A percentile compares a stretch with the other conserved stretches of the same genome.
Evolutionary conservation across 1,284 basidiomycete species (phyloP).

Genomic region (Apiotrichum gamsii): DNA sequence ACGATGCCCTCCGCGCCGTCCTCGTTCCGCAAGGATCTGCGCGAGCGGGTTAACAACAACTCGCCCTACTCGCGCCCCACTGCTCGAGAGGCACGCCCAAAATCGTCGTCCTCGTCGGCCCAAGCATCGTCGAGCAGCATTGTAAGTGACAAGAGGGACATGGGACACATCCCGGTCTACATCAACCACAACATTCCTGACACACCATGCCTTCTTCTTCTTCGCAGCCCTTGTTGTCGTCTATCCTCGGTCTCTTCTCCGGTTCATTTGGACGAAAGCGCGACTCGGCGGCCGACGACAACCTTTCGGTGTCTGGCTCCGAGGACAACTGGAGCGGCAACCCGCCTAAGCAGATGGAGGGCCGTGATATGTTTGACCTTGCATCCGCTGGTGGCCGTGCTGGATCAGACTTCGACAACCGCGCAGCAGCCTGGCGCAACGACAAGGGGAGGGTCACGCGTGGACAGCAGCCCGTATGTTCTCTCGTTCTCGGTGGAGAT

Average conservation of each 20-base stretch:
- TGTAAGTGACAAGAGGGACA: no score
- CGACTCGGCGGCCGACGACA: constrained; percentile 21
- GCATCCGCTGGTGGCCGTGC: constrained; percentile 28
- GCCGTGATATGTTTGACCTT: constrained; percentile 32
- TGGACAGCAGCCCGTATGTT: no score
- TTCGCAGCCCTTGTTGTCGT: no score
- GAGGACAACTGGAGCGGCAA: constrained; percentile 42
- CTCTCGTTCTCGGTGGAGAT: no score
- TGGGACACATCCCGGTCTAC: no score
- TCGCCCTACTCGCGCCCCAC: constrained; percentile 23
- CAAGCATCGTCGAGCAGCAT: no score
- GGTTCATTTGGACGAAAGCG: no score
- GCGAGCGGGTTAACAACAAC: constrained; percentile 24
- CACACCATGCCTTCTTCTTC: no score
- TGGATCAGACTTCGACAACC: constrained; percentile 26
- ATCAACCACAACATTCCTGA: no score
- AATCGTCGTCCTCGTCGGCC: no score
- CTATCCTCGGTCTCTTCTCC: no score
- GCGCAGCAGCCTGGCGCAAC: constrained; percentile 25
- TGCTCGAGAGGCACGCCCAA: neutral
- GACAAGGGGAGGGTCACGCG: constrained; percentile 2
- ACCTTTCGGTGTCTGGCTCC: constrained; percentile 35
- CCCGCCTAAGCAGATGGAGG: constrained; percentile 22
- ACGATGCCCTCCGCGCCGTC: constrained; percentile 3
- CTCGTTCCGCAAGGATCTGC: constrained; percentile 28